Evolutionary conservation across 176 grass and related monocot species (phyloP).

Genomic region (Carex parvula): DNA sequence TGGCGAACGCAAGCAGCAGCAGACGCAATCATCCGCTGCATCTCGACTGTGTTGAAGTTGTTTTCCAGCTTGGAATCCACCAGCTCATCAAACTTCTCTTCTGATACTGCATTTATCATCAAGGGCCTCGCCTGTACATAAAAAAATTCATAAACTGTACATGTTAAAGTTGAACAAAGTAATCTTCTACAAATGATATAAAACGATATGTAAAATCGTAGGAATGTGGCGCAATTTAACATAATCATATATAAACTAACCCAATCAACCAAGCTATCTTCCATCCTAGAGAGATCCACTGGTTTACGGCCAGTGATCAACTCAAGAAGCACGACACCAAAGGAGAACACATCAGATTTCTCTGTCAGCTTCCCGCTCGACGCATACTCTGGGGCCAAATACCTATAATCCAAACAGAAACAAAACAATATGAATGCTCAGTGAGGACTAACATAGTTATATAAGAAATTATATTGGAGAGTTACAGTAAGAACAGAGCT

Average conservation of each 20-base stretch:
- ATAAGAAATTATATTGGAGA: not conserved
- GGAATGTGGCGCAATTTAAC: not conserved
- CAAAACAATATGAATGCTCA: not conserved
- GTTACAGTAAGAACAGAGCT: not conserved
- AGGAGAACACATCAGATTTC: conserved; percentile 98
- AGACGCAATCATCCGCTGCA: conserved; percentile 67
- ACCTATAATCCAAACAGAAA: conserved; percentile 36
- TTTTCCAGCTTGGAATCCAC: conserved; percentile 61
- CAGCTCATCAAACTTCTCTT: conserved; percentile 48
- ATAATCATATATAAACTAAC: conserved; percentile 32
- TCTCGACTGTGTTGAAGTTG: conserved; percentile 47
- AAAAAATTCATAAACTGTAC: not conserved
- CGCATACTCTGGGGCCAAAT: conserved; percentile 91
- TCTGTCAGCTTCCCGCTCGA: conserved; percentile 91
- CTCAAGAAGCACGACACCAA: conserved; percentile 92
- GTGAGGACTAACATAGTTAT: not conserved
- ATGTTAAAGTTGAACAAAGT: not conserved
- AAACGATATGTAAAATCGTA: too few species aligned
- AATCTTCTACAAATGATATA: not conserved
- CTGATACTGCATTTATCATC: conserved; percentile 40
- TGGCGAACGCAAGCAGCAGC: conserved; percentile 83
- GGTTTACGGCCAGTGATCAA: conserved; percentile 80
- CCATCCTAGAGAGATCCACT: conserved; percentile 57
- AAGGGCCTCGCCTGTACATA: conserved; percentile 64
- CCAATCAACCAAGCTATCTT: conserved; percentile 94